These are phyloP conservation scores for Thelonectria blattea DNA, from an alignment of 2,329 filamentous ascomycete species.

Conservation along the genomic window DNA sequence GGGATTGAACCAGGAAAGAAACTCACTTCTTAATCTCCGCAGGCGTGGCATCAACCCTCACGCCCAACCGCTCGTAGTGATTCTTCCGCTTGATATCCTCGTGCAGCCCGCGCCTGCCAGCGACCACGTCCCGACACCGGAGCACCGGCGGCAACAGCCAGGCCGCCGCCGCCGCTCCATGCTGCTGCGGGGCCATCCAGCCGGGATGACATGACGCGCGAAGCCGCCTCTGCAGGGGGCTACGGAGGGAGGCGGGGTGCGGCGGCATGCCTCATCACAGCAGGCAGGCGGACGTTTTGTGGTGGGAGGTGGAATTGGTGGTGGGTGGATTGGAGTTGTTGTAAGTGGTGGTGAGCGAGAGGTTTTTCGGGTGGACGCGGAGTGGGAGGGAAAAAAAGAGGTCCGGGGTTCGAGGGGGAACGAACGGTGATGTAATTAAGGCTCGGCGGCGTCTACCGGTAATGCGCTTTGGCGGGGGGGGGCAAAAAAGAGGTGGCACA, in stretches of 20 bases:
- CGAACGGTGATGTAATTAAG: conserved; percentile 4
- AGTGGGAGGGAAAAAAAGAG: not conserved
- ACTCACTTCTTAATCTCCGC: conserved; percentile 82
- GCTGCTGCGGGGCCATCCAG: conserved; percentile 29
- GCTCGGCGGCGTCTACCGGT: not conserved
- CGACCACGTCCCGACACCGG: conserved; percentile 30
- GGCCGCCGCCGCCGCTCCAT: conserved; percentile 6
- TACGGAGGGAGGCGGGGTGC: conserved; percentile 44
- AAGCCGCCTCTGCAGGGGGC: conserved; percentile 22
- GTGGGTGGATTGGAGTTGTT: not conserved
- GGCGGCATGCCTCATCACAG: conserved; percentile 68
- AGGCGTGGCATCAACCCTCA: conserved; percentile 72
- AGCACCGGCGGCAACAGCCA: conserved; percentile 19
- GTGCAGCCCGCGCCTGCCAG: conserved; percentile 23
- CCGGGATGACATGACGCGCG: conserved; percentile 15
- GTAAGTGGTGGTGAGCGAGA: not conserved
- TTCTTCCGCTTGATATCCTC: conserved; percentile 50
- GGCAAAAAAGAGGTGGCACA: not conserved
- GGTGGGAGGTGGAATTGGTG: not conserved
- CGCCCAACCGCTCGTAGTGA: conserved; percentile 82
- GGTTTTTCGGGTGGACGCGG: not conserved
- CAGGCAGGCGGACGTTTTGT: not conserved
- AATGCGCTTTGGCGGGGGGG: not conserved
- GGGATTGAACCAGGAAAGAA: too few relatives aligned
- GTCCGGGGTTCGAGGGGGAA: not conserved